Evolutionary conservation across 257 asterid species (phyloP).

Genomic region (Przewalskia tangutica): DNA sequence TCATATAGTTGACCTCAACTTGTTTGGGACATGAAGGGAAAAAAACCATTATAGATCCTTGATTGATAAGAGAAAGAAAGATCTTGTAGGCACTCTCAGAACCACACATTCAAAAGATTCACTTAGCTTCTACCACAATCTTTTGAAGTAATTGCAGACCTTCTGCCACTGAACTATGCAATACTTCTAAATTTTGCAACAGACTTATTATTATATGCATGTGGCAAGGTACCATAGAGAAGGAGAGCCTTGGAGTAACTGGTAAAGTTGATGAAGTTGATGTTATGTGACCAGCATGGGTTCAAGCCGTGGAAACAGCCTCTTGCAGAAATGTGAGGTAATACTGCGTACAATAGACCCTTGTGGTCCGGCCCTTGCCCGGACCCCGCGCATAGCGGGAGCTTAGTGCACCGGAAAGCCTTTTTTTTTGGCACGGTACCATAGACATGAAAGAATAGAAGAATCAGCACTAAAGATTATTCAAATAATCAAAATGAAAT

Average conservation of each 20-base stretch:
- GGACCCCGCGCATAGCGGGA: no score
- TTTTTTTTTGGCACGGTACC: no score
- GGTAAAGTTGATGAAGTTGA: no score
- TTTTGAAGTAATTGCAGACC: neutral
- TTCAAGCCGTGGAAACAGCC: no score
- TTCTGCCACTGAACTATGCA: neutral
- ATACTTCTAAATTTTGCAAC: neutral
- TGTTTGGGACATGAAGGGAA: neutral
- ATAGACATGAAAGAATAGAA: neutral
- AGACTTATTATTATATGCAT: neutral
- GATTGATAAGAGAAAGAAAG: neutral
- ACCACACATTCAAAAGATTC: neutral
- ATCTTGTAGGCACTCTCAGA: neutral
- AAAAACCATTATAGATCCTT: neutral
- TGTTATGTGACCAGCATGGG: no score
- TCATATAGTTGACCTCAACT: neutral
- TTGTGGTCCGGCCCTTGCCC: no score
- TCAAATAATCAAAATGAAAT: neutral
- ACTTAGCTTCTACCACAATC: neutral
- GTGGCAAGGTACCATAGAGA: neutral
- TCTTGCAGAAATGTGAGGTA: no score
- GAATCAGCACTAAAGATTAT: neutral
- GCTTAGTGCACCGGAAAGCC: no score
- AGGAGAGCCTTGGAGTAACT: no score
- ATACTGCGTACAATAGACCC: no score